Percentiles rank a stretch among this genome's conserved stretches.
Conservation (phyloP, 495 filamentous ascomycete genomes). For the Trichoderma erinaceum region DNA sequence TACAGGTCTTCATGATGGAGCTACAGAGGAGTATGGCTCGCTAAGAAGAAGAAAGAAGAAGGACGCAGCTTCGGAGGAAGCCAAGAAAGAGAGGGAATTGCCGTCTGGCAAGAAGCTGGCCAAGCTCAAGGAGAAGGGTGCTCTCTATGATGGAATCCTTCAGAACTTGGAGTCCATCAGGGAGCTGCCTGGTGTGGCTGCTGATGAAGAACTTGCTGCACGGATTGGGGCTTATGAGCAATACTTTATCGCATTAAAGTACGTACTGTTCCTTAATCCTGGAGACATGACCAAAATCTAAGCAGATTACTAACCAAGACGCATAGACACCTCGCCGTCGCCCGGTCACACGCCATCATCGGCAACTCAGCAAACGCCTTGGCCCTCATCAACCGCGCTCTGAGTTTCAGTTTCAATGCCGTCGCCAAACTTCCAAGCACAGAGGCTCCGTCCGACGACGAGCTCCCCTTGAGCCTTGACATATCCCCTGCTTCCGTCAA, state of each 20-base stretch:
- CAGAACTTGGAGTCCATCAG: constrained; percentile 84
- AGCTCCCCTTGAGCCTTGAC: constrained; percentile 17
- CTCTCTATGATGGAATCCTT: constrained; percentile 87
- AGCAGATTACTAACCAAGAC: constrained; percentile 1
- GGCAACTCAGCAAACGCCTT: constrained; percentile 71
- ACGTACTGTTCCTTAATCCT: constrained; percentile 23
- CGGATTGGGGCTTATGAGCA: constrained; percentile 70
- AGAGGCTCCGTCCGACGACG: constrained; percentile 24
- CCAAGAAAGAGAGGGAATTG: constrained; percentile 28
- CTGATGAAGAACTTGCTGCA: constrained; percentile 66
- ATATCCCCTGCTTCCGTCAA: constrained; percentile 42
- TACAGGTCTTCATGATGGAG: constrained; percentile 71
- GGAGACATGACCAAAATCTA: too few species aligned
- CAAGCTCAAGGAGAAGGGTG: constrained; percentile 77
- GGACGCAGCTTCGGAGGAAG: constrained; percentile 23
- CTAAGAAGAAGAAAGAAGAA: not conserved
- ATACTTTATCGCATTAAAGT: constrained; percentile 89
- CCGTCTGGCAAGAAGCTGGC: constrained; percentile 47
- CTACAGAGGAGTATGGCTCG: constrained; percentile 39
- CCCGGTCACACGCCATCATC: constrained; percentile 73
- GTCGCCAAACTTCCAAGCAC: constrained; percentile 33
- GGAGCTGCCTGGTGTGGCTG: constrained; percentile 84
- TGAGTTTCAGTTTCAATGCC: constrained; percentile 44
- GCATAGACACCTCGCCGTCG: constrained; percentile 72
- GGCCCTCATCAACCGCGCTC: constrained; percentile 70